These are phyloP conservation scores for Stemphylium beticola DNA, from an alignment of 2,329 filamentous ascomycete species.

Conservation along the genomic window DNA sequence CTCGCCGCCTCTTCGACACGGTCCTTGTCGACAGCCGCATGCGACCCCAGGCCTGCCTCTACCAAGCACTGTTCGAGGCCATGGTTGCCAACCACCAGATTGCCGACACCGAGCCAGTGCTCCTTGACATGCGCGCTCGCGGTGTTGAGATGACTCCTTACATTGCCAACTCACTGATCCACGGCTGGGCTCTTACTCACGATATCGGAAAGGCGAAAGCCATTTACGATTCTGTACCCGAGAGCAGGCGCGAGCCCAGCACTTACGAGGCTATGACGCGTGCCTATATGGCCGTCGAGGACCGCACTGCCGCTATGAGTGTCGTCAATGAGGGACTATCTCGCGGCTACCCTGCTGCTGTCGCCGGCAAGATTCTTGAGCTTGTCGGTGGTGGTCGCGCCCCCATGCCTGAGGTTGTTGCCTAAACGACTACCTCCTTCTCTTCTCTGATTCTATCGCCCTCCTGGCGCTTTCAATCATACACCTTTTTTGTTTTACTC, in stretches of 20 bases:
- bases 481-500: constrained; percentile 14
- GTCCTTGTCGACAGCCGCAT: constrained; percentile 73
- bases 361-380: constrained; percentile 92
- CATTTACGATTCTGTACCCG: constrained; percentile 80
- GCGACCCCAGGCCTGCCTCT: constrained; percentile 81
- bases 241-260: constrained; percentile 86
- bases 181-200: constrained; percentile 89
- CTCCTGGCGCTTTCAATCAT: constrained; percentile 12
- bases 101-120: constrained; percentile 69
- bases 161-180: constrained; percentile 97
- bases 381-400: constrained; percentile 63
- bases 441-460: constrained; percentile 14
- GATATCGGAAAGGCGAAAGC: constrained; percentile 78
- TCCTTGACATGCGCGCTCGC: constrained; percentile 75
- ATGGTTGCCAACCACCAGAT: constrained; percentile 96
- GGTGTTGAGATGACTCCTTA: constrained; percentile 90
- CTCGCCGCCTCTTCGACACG: constrained; percentile 79
- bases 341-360: constrained; percentile 87
- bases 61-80: constrained; percentile 94
- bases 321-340: constrained; percentile 91
- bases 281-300: constrained; percentile 84
- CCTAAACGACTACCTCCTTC: constrained; percentile 11
- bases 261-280: constrained; percentile 99
- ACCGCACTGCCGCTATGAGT: constrained; percentile 74
- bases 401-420: constrained; percentile 26